A percentile compares a stretch with the other conserved stretches of the same genome.
These are phyloP conservation scores for Vitis cinerea DNA, from an alignment of 164 flowering plant genomes.

Conservation along the genomic window DNA sequence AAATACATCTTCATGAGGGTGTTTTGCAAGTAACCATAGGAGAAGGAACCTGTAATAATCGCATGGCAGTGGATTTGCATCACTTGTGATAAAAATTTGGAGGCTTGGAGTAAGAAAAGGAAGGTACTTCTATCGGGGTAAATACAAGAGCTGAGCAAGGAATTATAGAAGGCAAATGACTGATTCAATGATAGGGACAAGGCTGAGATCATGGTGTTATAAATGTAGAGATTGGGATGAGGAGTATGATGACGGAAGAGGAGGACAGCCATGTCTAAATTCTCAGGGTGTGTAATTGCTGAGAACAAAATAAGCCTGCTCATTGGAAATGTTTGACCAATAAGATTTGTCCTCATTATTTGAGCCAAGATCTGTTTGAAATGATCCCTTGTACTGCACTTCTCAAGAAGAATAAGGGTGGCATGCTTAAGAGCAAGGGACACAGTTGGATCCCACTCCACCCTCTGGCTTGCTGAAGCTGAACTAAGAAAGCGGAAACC, in stretches of 20 bases:
- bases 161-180: constrained; percentile 30
- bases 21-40: constrained; percentile 31
- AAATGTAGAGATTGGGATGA: constrained; percentile 52
- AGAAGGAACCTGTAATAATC: constrained; percentile 22
- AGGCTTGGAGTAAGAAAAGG: constrained; percentile 20
- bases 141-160: constrained; percentile 22
- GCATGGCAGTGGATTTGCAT: constrained; percentile 31
- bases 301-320: constrained; percentile 58
- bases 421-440: constrained; percentile 51
- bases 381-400: constrained; percentile 43
- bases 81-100: constrained; percentile 6
- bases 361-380: constrained; percentile 55
- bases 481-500: constrained; percentile 18
- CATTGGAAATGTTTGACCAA: constrained; percentile 51
- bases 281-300: constrained; percentile 44
- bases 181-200: constrained; percentile 26
- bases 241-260: constrained; percentile 47
- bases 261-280: constrained; percentile 43
- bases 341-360: constrained; percentile 42
- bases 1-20: constrained; percentile 46
- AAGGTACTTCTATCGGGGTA: constrained; percentile 24
- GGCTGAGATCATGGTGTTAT: constrained; percentile 52
- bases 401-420: constrained; percentile 56
- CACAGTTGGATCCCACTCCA: constrained; percentile 49
- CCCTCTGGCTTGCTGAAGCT: constrained; percentile 16